A percentile compares a stretch with the other conserved stretches of the same genome.
Conservation (phyloP, 73 alveolate genomes). For the Urostyla sp. region DNA sequence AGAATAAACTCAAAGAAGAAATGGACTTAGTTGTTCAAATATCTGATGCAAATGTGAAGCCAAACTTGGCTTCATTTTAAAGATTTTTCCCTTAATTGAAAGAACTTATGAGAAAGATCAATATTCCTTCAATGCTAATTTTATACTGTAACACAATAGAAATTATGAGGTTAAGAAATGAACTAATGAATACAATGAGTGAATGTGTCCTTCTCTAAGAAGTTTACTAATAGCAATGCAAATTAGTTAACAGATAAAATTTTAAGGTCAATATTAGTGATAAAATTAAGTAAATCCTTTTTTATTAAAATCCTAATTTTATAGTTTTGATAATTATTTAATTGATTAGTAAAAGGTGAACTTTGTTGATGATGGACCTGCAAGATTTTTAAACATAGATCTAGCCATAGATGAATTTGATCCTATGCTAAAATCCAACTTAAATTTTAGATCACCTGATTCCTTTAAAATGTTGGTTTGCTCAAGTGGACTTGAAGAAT, state of each 20-base stretch:
- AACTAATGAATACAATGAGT: constrained; percentile 26
- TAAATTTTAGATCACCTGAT: constrained; percentile 66
- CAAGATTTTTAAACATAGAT: constrained; percentile 49
- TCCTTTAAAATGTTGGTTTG: constrained; percentile 48
- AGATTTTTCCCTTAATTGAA: constrained; percentile 64
- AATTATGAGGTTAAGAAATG: constrained; percentile 58
- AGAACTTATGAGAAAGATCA: constrained; percentile 52
- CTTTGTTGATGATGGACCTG: constrained; percentile 77
- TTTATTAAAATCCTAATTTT: background rate
- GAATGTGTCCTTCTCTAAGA: constrained; percentile 53
- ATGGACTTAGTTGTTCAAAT: constrained; percentile 33
- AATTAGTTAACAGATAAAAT: constrained; percentile 27
- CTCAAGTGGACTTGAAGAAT: constrained; percentile 73
- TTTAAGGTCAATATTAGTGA: constrained; percentile 37
- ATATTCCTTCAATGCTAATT: constrained; percentile 50
- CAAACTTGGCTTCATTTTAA: constrained; percentile 1
- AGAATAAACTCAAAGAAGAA: constrained; percentile 25
- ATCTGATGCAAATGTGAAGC: constrained; percentile 17
- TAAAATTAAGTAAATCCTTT: background rate
- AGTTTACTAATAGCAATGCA: constrained; percentile 57
- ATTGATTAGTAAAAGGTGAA: constrained; percentile 49
- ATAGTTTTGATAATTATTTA: constrained; percentile 58
- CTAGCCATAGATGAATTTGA: constrained; percentile 69
- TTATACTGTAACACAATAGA: constrained; percentile 69
- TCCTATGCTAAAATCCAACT: constrained; percentile 46